Conservation (phyloP, 2,329 filamentous ascomycete genomes). For the Monascus ruber region DNA sequence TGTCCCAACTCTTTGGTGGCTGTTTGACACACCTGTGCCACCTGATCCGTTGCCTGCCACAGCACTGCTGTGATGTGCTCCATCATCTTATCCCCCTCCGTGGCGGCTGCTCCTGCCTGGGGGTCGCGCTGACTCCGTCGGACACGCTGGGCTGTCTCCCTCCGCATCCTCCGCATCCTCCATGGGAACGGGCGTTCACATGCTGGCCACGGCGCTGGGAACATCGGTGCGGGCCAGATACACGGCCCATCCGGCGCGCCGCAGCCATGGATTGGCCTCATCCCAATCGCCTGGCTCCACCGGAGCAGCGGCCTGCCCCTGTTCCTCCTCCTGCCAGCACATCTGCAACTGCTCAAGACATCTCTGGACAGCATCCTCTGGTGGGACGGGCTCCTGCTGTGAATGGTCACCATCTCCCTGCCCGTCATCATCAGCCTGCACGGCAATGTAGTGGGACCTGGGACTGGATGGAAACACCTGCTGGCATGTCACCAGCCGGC, state of each 20-base stretch:
- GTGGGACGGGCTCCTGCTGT: neutral
- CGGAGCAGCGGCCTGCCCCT: neutral
- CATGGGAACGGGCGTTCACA: neutral
- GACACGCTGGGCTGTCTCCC: no score
- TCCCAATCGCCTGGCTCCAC: neutral
- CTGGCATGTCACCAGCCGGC: neutral
- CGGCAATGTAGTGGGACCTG: neutral
- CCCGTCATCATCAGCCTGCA: neutral
- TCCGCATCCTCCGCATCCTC: neutral
- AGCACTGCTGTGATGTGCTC: neutral
- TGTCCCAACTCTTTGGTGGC: neutral
- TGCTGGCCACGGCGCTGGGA: neutral
- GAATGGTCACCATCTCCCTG: neutral
- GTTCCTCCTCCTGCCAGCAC: neutral
- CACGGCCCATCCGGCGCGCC: neutral
- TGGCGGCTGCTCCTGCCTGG: no score
- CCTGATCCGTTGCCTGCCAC: neutral
- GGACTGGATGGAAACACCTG: neutral
- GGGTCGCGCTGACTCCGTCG: no score
- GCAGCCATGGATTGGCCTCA: neutral
- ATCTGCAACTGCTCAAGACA: neutral
- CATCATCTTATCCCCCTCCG: neutral
- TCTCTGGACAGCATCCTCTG: neutral
- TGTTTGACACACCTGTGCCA: neutral
- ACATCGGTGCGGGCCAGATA: neutral